phyloP scores from a whole-genome alignment of 2,329 filamentous ascomycete species.

The Ophiostoma quercus region DNA sequence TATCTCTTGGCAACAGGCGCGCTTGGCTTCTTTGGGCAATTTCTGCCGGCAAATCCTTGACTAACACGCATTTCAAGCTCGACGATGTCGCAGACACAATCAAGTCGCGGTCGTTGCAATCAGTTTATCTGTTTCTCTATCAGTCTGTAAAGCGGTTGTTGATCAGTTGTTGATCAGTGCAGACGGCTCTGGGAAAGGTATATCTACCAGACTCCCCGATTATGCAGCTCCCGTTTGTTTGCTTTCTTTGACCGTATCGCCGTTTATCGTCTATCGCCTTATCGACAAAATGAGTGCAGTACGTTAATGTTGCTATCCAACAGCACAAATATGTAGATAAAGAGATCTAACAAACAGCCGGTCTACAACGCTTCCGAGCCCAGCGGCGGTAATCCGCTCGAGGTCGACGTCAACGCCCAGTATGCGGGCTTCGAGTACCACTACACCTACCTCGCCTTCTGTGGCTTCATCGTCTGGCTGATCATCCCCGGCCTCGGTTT shows the following conservation, averaged over 20 bases:
- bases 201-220: background rate
- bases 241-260: background rate
- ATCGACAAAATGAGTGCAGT: conserved; percentile 15
- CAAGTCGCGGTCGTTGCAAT: background rate
- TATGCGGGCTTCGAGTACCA: conserved; percentile 42
- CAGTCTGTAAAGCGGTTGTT: too few species aligned
- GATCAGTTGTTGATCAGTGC: background rate
- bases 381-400: conserved; percentile 62
- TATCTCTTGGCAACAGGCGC: conserved; percentile 12
- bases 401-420: conserved; percentile 68
- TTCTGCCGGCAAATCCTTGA: background rate
- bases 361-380: conserved; percentile 27
- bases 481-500: conserved; percentile 79
- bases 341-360: background rate
- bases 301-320: background rate
- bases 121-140: background rate
- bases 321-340: too few species aligned
- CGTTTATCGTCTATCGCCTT: background rate
- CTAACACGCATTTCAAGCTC: conserved; percentile 1
- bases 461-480: conserved; percentile 20
- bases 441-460: conserved; percentile 20
- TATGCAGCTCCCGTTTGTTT: background rate
- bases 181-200: background rate
- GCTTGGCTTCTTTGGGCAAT: conserved; percentile 1
- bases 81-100: conserved; percentile 6